Base-by-base conservation (phyloP, 306 rosid genomes). In the Inga laurina region DNA sequence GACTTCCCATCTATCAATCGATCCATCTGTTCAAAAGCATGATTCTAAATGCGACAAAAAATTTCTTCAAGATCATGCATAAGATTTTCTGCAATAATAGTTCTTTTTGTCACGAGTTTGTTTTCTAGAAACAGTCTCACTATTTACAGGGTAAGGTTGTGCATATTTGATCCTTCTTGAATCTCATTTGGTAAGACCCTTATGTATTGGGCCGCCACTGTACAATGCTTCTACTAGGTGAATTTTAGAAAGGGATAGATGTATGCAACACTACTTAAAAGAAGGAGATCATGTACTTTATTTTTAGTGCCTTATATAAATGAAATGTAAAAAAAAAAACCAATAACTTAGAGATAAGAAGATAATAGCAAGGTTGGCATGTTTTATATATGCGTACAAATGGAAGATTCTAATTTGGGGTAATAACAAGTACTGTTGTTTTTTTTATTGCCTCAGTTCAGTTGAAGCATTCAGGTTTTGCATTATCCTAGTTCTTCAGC, bases 361-460 rank as follows among this genome's bases (percentile, higher is more conserved):
- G 79, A 41, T 39, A 78, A 72, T 35, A 34, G 78, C 51, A 61
- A 39, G 43, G 14, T 45, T 27, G 49, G 35, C 48, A 56, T 64
- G 73, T 37, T 8, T 49, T 34, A 34, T 27, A 27, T 27, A 27
- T 77, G 64, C 46, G 80, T 66, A 21, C 12, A 68, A 51, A 67
- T 78, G 76, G 70, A 75, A 82, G 69, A 74, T 75, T 77, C 82
- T 49, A 69, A 78, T 56, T 59, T 59, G 24, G 32, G 10, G 66
- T 59, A 59, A 22, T 59, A 59, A n/a, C 24, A n/a, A 24, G 34
- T 10, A 57, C 13, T 57, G 32, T 56, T 56, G 4, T 5, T 56
- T 56, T 56, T 5, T 4, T 54, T 54, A 18, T 75, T 65, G 46
- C 41, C 80, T 75, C 62, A 39, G 51, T 69, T 69, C 11, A 69